Base-by-base conservation (phyloP, 2,329 filamentous ascomycete species). In the Fusarium nodosum region DNA sequence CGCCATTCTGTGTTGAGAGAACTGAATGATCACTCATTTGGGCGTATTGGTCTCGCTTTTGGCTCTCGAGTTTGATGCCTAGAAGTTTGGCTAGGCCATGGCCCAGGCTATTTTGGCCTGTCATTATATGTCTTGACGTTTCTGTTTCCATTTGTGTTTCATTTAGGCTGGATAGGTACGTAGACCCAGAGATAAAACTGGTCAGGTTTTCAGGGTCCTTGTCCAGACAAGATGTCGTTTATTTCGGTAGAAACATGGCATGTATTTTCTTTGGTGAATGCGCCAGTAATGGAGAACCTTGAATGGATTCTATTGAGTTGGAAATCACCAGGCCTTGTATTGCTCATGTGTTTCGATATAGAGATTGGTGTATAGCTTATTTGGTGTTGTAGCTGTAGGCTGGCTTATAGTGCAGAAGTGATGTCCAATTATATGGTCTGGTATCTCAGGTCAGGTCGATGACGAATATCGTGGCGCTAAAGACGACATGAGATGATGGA, bases 1-100 rank as follows among this genome's bases (percentile, higher is more conserved):
- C 91, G 42, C 89, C 87, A 3, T 90, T 93, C 44, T 87, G 86
- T 36, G 88, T 84, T 0, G 94, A 96, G 74, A 93, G 89, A 61
- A 92, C 85, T 2, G 93, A 97, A 79, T 96, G 93, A 72, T 92
- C 92, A 47, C 91, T 85, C 15, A 90, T 91, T 46, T 89, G 86
- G 52, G 93, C 89, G 9, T 69, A 57, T 22, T 80, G 74, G 56
- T 81, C 80, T 36, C 82, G 81, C 11, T 80, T 75, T 60, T 83
- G 80, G 22, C 83, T 82, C 63, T 94, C 86, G 33, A 97, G 82
- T 79, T 96, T 92, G 84, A 97, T 97, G 61, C 92, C 91, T 36
- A 97, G 85, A 64, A 84, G 85, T 79, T 93, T 96, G 77, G 94
- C 94, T 78, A 97, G 79, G 73, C 84, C 83, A 75, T 91, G 91